Conservation (phyloP, 495 filamentous ascomycete genomes). For the Podospora tetraspora region DNA sequence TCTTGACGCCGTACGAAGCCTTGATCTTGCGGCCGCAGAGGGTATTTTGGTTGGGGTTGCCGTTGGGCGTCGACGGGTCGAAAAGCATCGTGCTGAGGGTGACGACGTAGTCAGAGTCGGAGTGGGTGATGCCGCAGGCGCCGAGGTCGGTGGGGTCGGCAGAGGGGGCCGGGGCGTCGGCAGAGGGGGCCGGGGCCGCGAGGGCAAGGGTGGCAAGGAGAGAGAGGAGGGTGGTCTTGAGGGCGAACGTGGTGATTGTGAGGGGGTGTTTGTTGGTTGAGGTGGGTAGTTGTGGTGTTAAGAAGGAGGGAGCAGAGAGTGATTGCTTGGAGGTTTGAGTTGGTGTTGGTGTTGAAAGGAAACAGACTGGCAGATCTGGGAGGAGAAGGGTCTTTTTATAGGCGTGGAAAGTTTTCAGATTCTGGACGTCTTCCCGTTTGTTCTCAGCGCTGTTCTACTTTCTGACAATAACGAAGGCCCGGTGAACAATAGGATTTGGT, state of each 20-base stretch:
- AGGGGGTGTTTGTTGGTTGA: neutral
- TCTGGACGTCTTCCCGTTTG: neutral
- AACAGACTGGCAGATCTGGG: neutral
- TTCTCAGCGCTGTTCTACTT: neutral
- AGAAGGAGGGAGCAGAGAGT: neutral
- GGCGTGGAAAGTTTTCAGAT: neutral
- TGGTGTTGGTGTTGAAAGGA: neutral
- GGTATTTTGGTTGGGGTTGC: conserved; percentile 32
- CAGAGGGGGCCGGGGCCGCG: neutral
- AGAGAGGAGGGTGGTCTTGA: neutral
- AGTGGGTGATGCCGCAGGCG: conserved; percentile 26
- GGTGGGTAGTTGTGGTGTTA: neutral
- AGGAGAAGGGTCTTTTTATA: neutral
- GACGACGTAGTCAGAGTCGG: conserved; percentile 40
- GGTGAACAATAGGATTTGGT: neutral
- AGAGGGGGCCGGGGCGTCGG: neutral
- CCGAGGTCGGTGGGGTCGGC: conserved; percentile 46
- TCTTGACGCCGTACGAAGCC: conserved; percentile 25
- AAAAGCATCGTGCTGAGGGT: conserved; percentile 35
- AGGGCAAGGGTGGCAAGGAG: neutral
- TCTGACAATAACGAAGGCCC: neutral
- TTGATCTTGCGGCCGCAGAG: conserved; percentile 28
- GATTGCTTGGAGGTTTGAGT: neutral
- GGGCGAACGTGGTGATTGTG: neutral
- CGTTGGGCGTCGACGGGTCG: conserved; percentile 23